Evolutionary conservation across 495 filamentous ascomycete species (phyloP), one percentile per base, ranked within the genome.

Genomic region (Daldinia vernicosa): DNA sequence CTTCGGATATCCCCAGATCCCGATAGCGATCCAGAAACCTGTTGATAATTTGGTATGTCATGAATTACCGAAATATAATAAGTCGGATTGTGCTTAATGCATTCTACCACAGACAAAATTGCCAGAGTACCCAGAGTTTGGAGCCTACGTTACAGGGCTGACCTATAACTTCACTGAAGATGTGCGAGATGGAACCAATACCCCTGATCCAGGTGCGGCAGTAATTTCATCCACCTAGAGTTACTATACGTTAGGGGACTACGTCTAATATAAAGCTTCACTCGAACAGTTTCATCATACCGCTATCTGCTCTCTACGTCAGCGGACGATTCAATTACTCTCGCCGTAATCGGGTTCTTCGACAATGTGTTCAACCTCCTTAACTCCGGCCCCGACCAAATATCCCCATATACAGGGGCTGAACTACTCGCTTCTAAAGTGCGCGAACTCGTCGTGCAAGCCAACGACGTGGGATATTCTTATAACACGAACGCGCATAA

Each of bases 381-480:
- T 9, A 62, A 78, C 47, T 78, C 76, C 0, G 68, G 68, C 0
- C 63, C 73, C 0, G 76, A 78, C 50, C 39, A 52, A 12, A 74
- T 78, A 32, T 78, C 76, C 0, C 72, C 72, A 1, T 62, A 69
- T 19, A 78, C 83, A 2, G 80, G 82, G 0, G 77, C 76, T n/a
- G 80, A 84, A 35, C 77, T 84, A 11, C 80, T 80, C n/a, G 76
- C 80, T 40, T 74, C 80, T 59, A 82, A 84, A 56, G 83, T 84
- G 24, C 67, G 56, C 35, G 59, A 76, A 53, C 73, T 78, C 12
- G 70, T 78, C 6, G 75, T 78, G 30, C 76, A 78, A 56, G 73
- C 67, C 11, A 72, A 75, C 19, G 75, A 71, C 3, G 64, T 63
- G 22, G 75, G 75, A n/a, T 66, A 14, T 4, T 69, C 75, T 3